Conservation (phyloP, 257 asterid genomes). For the Solanum chiquidenum region DNA sequence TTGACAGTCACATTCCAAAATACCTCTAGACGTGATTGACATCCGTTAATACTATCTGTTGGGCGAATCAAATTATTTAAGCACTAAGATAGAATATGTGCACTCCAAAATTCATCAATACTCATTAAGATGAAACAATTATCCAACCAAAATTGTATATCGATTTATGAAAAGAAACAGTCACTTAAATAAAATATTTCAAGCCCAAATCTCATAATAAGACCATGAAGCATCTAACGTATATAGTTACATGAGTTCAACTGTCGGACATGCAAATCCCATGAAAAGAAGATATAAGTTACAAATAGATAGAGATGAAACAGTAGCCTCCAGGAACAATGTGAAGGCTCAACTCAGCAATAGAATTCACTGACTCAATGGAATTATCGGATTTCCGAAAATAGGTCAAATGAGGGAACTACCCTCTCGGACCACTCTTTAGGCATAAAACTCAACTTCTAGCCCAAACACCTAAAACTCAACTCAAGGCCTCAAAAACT, state of each 20-base stretch:
- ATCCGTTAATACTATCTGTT: background rate
- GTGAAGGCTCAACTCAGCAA: background rate
- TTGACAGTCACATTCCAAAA: background rate
- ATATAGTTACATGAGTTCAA: background rate
- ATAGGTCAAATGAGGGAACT: background rate
- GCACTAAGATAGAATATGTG: background rate
- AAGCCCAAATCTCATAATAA: background rate
- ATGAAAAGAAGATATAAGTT: background rate
- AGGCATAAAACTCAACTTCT: background rate
- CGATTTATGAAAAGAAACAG: background rate
- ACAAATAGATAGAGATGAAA: too few relatives aligned
- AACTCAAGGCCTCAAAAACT: background rate
- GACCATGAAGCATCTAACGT: background rate
- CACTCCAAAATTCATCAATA: background rate
- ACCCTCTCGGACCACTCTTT: background rate
- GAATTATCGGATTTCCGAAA: background rate
- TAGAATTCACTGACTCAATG: background rate
- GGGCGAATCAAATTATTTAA: background rate
- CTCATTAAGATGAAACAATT: background rate
- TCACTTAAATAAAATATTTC: background rate
- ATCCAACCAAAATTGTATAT: background rate
- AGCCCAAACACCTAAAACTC: background rate
- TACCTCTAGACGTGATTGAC: background rate
- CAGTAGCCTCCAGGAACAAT: background rate
- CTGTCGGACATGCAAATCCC: background rate